Conservation (phyloP, 805 yeast species). For the Candida easanensis region DNA sequence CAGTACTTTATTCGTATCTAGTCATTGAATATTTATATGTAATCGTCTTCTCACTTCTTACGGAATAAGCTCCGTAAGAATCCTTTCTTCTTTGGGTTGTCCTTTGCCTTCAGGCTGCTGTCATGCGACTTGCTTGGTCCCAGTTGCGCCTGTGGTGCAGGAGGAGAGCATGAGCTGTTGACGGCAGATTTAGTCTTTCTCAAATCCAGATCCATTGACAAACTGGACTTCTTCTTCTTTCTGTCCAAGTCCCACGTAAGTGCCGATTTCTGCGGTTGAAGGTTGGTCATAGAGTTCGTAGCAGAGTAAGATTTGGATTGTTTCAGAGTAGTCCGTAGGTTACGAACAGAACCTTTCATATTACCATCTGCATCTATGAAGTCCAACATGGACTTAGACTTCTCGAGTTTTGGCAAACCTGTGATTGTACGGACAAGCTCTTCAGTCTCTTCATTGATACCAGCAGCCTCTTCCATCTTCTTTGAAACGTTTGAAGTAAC, state of each 20-base stretch:
- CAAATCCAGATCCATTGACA: not conserved
- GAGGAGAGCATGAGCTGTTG: too few species aligned
- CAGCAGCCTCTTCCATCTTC: constrained; percentile 31
- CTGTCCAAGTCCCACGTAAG: constrained; percentile 1
- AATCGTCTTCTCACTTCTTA: constrained; percentile 2
- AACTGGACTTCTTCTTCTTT: not conserved
- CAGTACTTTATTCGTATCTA: too few species aligned
- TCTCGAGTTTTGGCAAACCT: constrained; percentile 30
- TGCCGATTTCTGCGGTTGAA: not conserved
- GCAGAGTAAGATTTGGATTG: not conserved
- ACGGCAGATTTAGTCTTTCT: constrained; percentile 1
- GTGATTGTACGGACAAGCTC: constrained; percentile 40
- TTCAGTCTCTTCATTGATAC: constrained; percentile 31
- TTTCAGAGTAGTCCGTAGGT: constrained; percentile 8
- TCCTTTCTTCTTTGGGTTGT: constrained; percentile 1
- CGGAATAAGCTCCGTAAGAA: constrained; percentile 12
- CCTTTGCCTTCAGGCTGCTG: not conserved
- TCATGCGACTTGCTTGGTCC: not conserved
- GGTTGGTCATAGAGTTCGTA: not conserved
- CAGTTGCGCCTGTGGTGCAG: too few species aligned
- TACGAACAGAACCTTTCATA: not conserved
- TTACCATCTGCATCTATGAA: not conserved
- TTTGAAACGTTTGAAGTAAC: constrained; percentile 19
- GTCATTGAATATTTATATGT: too few species aligned
- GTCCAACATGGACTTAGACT: constrained; percentile 26